These are phyloP conservation scores for Fusarium sp. DNA, from an alignment of 2,329 filamentous ascomycete species.

Conservation along the genomic window DNA sequence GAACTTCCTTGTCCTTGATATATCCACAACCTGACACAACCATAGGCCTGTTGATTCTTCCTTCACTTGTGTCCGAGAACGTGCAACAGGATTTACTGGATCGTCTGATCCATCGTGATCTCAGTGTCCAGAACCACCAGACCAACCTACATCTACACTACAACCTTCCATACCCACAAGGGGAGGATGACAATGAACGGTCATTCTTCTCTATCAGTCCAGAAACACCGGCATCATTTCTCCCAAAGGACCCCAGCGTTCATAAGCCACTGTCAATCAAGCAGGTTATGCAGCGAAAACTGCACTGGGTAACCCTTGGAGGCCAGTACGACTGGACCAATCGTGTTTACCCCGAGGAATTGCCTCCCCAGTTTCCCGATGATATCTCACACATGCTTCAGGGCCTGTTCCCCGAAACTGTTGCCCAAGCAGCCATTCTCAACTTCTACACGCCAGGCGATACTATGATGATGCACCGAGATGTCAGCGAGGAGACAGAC, in stretches of 20 bases:
- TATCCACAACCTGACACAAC: neutral
- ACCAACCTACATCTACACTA: constrained; percentile 94
- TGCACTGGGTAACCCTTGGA: constrained; percentile 94
- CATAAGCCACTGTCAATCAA: constrained; percentile 78
- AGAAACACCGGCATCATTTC: constrained; percentile 64
- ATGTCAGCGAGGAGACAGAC: constrained; percentile 87
- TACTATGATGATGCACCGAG: constrained; percentile 90
- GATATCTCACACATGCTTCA: constrained; percentile 77
- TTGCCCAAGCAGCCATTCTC: constrained; percentile 89
- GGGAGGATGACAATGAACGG: constrained; percentile 35
- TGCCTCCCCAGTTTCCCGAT: constrained; percentile 76
- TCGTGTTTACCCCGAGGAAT: constrained; percentile 78
- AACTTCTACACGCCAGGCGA: constrained; percentile 94
- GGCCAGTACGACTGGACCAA: constrained; percentile 97
- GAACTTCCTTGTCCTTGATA: neutral
- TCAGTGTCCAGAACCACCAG: constrained; percentile 77
- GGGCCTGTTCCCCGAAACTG: constrained; percentile 78
- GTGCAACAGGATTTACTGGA: constrained; percentile 78
- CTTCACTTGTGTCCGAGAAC: constrained; percentile 74
- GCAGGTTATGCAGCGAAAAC: constrained; percentile 78
- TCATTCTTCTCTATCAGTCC: constrained; percentile 67
- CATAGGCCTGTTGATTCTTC: constrained; percentile 81
- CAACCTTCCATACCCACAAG: constrained; percentile 67
- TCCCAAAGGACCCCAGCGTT: constrained; percentile 75
- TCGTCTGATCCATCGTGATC: constrained; percentile 79